These are phyloP conservation scores for Groenewaldozyma tartarivorans DNA, from an alignment of 805 yeast genomes.

Conservation along the genomic window DNA sequence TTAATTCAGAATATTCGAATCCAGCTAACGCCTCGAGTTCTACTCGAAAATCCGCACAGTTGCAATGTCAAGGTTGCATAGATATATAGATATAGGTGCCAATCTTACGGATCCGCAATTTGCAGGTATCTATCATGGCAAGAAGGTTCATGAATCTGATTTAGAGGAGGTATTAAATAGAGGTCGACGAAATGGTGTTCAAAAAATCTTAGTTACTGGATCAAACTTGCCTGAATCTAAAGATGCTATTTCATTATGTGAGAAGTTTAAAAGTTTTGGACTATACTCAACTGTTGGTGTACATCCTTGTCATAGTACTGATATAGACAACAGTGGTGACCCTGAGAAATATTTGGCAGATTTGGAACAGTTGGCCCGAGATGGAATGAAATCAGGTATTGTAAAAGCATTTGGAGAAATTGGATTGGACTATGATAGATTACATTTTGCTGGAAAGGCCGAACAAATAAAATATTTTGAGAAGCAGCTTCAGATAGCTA, in stretches of 20 bases:
- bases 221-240: constrained; percentile 60
- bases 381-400: constrained; percentile 29
- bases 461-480: constrained; percentile 61
- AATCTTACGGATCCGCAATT: constrained; percentile 88
- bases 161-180: constrained; percentile 52
- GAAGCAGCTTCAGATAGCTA: constrained; percentile 58
- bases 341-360: constrained; percentile 40
- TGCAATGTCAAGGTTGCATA: no score
- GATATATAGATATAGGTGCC: constrained; percentile 43
- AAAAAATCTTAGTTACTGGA: constrained; percentile 72
- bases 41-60: no score
- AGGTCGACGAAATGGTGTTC: constrained; percentile 57
- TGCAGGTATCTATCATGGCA: constrained; percentile 66
- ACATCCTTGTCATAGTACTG: constrained; percentile 84
- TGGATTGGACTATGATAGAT: constrained; percentile 89
- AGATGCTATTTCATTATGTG: constrained; percentile 50
- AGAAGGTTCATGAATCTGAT: constrained; percentile 60
- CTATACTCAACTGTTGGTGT: constrained; percentile 78
- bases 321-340: constrained; percentile 29
- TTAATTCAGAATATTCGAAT: no score
- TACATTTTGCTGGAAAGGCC: constrained; percentile 61
- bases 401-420: constrained; percentile 90
- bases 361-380: constrained; percentile 40
- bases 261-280: constrained; percentile 21
- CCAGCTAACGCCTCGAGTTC: no score